A percentile compares a stretch with the other conserved stretches of the same genome.
These are phyloP conservation scores for Penicillium brasilianum DNA, from an alignment of 2,329 filamentous ascomycete species.

Conservation along the genomic window DNA sequence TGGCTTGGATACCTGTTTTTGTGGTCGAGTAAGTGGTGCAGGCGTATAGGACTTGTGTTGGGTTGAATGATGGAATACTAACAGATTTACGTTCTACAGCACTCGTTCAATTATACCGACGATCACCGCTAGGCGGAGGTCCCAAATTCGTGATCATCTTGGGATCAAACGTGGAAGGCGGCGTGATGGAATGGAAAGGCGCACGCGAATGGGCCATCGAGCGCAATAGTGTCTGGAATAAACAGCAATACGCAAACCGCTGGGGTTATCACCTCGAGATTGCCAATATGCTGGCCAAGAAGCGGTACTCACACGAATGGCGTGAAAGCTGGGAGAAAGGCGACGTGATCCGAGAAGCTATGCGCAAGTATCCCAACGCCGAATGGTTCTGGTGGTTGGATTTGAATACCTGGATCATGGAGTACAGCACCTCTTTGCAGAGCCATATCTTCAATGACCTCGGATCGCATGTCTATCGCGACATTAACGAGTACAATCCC, in stretches of 20 bases:
- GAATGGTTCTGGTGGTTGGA: constrained; percentile 99
- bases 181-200: constrained; percentile 99
- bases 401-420: constrained; percentile 97
- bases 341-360: constrained; percentile 83
- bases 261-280: constrained; percentile 98
- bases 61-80: background rate
- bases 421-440: constrained; percentile 87
- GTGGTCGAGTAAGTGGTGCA: constrained; percentile 69
- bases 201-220: constrained; percentile 98
- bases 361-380: constrained; percentile 92
- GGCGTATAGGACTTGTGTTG: background rate
- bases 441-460: constrained; percentile 86
- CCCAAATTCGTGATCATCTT: constrained; percentile 92
- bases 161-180: constrained; percentile 90
- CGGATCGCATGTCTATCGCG: constrained; percentile 77
- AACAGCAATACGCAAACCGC: constrained; percentile 79
- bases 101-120: constrained; percentile 67
- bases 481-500: constrained; percentile 96
- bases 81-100: constrained; percentile 52
- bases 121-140: constrained; percentile 78
- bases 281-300: constrained; percentile 98
- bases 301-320: constrained; percentile 98
- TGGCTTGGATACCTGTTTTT: constrained; percentile 70
- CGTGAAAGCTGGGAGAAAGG: constrained; percentile 99
- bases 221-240: constrained; percentile 93